These are phyloP conservation scores for Pyronema omphalodes DNA, from an alignment of 495 filamentous ascomycete species.

Conservation along the genomic window DNA sequence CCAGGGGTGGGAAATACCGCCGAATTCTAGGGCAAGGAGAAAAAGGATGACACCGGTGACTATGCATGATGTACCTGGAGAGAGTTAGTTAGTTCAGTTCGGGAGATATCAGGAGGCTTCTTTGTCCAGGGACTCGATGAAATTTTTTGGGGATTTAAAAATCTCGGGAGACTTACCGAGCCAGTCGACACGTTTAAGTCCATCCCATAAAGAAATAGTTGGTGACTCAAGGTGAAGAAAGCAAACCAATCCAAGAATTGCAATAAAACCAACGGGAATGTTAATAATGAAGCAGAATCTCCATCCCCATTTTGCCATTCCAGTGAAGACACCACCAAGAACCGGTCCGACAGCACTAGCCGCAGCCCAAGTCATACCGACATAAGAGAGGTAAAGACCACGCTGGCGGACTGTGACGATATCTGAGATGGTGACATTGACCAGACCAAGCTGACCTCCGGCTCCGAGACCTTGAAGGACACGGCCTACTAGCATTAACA, in stretches of 20 bases:
- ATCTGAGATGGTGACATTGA: constrained; percentile 69
- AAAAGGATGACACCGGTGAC: constrained; percentile 68
- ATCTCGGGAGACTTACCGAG: constrained; percentile 13
- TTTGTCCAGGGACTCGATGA: too few species aligned
- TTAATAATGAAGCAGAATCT: constrained; percentile 50
- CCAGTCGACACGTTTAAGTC: constrained; percentile 35
- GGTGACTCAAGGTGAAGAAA: constrained; percentile 63
- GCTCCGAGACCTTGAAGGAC: constrained; percentile 71
- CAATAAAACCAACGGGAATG: constrained; percentile 55
- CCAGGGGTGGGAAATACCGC: constrained; percentile 63
- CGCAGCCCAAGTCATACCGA: constrained; percentile 54
- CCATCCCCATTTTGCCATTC: constrained; percentile 33
- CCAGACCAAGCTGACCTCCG: constrained; percentile 61
- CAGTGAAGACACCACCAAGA: constrained; percentile 57
- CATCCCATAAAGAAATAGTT: constrained; percentile 47
- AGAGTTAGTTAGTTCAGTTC: constrained; percentile 1
- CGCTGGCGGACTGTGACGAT: constrained; percentile 35
- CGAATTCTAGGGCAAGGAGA: constrained; percentile 60
- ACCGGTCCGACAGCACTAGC: constrained; percentile 56
- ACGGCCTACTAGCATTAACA: constrained; percentile 57
- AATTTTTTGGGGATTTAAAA: background rate
- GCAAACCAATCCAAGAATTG: constrained; percentile 45
- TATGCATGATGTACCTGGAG: constrained; percentile 35
- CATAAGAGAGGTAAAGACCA: constrained; percentile 42
- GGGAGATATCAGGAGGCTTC: background rate